Evolutionary conservation across 106 monocot genomes (phyloP).

Genomic region (Dendrobium officinale): DNA sequence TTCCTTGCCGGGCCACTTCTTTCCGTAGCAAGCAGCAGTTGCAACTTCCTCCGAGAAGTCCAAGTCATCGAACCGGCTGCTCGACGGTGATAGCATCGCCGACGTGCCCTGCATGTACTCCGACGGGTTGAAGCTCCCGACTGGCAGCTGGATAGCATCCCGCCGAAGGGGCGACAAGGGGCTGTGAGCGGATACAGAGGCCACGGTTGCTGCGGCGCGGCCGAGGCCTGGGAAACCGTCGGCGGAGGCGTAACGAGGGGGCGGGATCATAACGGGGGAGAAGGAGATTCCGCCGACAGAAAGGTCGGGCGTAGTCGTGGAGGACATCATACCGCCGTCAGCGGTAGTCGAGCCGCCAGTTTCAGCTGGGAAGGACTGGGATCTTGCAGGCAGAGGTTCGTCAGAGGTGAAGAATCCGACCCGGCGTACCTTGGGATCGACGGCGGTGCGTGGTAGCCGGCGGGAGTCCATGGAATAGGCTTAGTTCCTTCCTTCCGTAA

Average conservation of each 20-base stretch:
- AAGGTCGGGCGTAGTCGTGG: conserved; percentile 19
- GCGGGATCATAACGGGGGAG: conserved; percentile 86
- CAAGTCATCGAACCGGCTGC: conserved; percentile 32
- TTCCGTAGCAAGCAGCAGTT: conserved; percentile 16
- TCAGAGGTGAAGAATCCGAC: conserved; percentile 19
- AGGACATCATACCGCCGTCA: background rate
- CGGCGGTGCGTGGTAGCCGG: conserved; percentile 1
- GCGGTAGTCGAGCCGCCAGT: background rate
- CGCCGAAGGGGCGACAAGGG: conserved; percentile 21
- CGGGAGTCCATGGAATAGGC: conserved; percentile 6
- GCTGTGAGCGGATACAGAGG: conserved; percentile 2
- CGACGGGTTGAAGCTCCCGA: conserved; percentile 59
- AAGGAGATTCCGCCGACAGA: conserved; percentile 30
- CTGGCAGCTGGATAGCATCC: conserved; percentile 11
- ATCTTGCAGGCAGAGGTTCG: background rate
- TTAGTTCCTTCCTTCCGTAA: too few species aligned
- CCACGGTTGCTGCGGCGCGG: conserved; percentile 8
- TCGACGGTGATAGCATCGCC: conserved; percentile 31
- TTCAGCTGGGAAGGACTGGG: conserved; percentile 6
- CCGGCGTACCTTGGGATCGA: conserved; percentile 10
- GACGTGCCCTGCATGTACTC: conserved; percentile 22
- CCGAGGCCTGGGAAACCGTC: conserved; percentile 4
- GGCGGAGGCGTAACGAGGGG: conserved; percentile 49
- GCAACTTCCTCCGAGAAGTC: conserved; percentile 38
- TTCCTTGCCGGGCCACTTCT: conserved; percentile 14